Evolutionary conservation across 1,284 basidiomycete species (phyloP).

Genomic region (Puccinia polysora): DNA sequence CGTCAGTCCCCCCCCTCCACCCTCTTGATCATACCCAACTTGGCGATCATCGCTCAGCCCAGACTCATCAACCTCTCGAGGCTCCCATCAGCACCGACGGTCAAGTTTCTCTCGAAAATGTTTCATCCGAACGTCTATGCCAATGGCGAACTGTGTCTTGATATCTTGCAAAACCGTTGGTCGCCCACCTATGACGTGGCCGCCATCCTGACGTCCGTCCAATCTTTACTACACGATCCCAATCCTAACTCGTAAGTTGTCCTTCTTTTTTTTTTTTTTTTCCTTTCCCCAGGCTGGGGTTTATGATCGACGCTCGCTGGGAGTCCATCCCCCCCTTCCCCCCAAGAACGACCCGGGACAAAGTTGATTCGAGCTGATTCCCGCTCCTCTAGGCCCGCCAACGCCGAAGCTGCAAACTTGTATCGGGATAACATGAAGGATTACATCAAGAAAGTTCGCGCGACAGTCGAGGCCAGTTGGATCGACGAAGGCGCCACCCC

Average conservation of each 20-base stretch:
- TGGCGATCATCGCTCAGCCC: background rate
- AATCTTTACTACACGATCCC: slow-evolving; percentile 90
- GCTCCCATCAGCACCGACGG: slow-evolving; percentile 63
- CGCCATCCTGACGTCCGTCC: slow-evolving; percentile 92
- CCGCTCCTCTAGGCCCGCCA: slow-evolving; percentile 88
- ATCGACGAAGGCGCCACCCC: slow-evolving; percentile 49
- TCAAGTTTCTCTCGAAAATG: slow-evolving; percentile 95
- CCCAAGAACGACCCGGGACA: no score
- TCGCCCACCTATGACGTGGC: slow-evolving; percentile 97
- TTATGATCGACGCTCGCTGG: no score
- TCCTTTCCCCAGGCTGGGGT: no score
- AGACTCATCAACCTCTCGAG: background rate
- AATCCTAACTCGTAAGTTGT: slow-evolving; percentile 80
- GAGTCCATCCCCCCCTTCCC: no score
- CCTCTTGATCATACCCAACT: background rate
- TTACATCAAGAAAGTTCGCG: slow-evolving; percentile 84
- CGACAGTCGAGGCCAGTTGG: slow-evolving; percentile 55
- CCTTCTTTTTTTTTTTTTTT: no score
- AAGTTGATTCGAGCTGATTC: no score
- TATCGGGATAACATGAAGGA: slow-evolving; percentile 99
- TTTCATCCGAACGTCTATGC: slow-evolving; percentile 99
- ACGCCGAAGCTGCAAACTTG: slow-evolving; percentile 91
- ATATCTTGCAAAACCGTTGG: slow-evolving; percentile 98
- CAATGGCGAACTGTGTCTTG: slow-evolving; percentile 94
- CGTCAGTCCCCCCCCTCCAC: slow-evolving; percentile 50